Conservation (phyloP, 139 green algal species). For the Coelastrella sp. region DNA sequence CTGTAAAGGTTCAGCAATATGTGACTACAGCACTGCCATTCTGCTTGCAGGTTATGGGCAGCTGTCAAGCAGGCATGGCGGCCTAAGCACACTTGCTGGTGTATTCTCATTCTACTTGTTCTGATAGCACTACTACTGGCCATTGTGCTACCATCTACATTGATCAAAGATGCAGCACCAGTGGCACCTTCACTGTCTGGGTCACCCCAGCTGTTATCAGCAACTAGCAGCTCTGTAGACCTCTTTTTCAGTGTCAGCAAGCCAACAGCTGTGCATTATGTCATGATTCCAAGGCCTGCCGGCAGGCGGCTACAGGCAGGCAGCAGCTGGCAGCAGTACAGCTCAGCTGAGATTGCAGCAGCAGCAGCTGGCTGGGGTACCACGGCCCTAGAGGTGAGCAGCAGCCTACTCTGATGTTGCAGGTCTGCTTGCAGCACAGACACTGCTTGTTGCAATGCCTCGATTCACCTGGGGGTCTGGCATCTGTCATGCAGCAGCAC, state of each 20-base stretch:
- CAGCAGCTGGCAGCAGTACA: conserved; percentile 30
- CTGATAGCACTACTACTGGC: conserved; percentile 6
- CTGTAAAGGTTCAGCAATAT: no score
- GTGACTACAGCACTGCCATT: neutral
- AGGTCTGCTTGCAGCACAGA: no score
- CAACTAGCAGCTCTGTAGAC: conserved; percentile 27
- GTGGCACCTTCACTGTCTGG: neutral
- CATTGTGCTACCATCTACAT: neutral
- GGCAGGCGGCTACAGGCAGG: conserved; percentile 19
- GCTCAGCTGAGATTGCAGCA: neutral
- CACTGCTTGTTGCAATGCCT: no score
- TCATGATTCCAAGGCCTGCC: conserved; percentile 1
- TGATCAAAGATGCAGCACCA: neutral
- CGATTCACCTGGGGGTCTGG: no score
- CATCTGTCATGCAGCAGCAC: no score
- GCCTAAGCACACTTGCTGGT: neutral
- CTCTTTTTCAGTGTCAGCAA: neutral
- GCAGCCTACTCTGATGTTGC: neutral
- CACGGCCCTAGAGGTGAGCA: conserved; percentile 27
- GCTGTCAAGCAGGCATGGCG: conserved; percentile 14
- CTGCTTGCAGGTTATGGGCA: conserved; percentile 19
- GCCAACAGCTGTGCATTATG: conserved; percentile 13
- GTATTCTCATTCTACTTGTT: neutral
- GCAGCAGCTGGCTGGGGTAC: conserved; percentile 8
- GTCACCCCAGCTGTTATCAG: neutral